These are phyloP conservation scores for Chytriomyces sp. DNA, from an alignment of 192 early-diverging fungal genomes.

Conservation along the genomic window DNA sequence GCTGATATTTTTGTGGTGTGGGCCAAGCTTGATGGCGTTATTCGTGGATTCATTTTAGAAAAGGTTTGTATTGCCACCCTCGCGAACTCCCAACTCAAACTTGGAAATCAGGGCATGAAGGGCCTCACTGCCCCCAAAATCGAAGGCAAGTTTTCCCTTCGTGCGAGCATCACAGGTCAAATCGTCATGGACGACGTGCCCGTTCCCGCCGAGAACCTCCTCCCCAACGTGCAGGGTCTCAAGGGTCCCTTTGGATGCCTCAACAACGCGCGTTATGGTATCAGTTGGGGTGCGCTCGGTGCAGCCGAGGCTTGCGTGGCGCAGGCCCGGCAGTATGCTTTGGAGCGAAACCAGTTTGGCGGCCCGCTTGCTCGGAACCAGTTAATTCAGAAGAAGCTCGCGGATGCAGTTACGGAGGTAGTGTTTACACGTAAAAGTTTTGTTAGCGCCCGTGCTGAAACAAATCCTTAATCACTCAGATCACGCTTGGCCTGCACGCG, in stretches of 20 bases:
- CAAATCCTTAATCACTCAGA: too few relatives aligned
- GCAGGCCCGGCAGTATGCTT: constrained; percentile 86
- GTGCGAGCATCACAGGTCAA: constrained; percentile 94
- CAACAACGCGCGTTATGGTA: constrained; percentile 98
- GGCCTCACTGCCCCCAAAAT: constrained; percentile 87
- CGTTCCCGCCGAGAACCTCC: constrained; percentile 86
- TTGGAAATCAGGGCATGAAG: constrained; percentile 82
- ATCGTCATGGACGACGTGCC: constrained; percentile 98
- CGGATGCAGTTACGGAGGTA: constrained; percentile 89
- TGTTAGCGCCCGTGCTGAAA: too few relatives aligned
- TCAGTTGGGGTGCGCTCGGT: constrained; percentile 95
- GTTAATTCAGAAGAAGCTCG: constrained; percentile 95
- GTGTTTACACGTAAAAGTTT: too few relatives aligned
- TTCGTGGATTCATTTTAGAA: constrained; percentile 96
- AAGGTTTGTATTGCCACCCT: constrained; percentile 63
- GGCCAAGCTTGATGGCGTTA: constrained; percentile 86
- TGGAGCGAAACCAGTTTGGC: constrained; percentile 88
- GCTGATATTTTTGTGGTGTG: constrained; percentile 96
- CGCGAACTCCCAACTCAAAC: background rate
- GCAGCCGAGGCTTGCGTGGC: constrained; percentile 90
- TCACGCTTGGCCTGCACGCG: constrained; percentile 84
- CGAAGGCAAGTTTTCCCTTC: constrained; percentile 92
- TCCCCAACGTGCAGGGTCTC: constrained; percentile 87
- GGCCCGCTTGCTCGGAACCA: constrained; percentile 91
- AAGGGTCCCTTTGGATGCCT: constrained; percentile 95